Base-by-base conservation (phyloP, 2,329 filamentous ascomycete species). In the Trichoderma sp. region DNA sequence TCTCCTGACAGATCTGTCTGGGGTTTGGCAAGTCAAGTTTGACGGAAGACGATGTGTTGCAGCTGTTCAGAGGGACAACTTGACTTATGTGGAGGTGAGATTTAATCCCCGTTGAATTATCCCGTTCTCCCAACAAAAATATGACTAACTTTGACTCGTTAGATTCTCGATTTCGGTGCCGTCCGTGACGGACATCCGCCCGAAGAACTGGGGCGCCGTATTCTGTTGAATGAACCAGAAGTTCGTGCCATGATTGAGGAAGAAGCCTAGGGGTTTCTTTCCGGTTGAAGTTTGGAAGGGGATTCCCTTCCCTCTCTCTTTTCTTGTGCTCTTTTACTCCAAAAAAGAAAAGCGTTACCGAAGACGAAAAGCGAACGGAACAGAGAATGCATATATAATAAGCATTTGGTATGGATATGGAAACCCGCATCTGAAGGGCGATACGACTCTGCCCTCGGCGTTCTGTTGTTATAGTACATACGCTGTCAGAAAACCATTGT, bases 1-100 rank as follows among this genome's bases (percentile, higher is more conserved):
- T 81, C 87, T 99, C 55, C 86, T 99, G 77, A 97, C 94, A 15
- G 95, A 98, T 78, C 86, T 99, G 43, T 95, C 92, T 75, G 95
- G 95, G n/a, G 96, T 99, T 8, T 99, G 96, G 96, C 96, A 99
- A 84, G 96, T 99, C 77, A 96, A 96, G 78, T 99, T 99, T 83
- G 95, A 99, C 78, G 94, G 97, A 79, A 88, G 96, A 75, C 89
- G 95, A 80, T 99, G 96, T 80, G 96, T 99, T 71, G 96, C 96
- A 72, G 96, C 96, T 58, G 96, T 99, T 71, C 96, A 99, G 85
- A 89, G 96, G 70, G 94, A 97, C 75, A 91, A 90, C 77, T 83
- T 97, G 77, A 99, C 96, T 23, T 99, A 97, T 81, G 94, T 99
- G 72, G 96, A 99, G 89, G 96, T 97, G 81, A 84, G 90, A 82